A percentile compares a stretch with the other conserved stretches of the same genome.
phyloP scores from a whole-genome alignment of 768 basidiomycete species.

The Hygrocybe coccinea region DNA sequence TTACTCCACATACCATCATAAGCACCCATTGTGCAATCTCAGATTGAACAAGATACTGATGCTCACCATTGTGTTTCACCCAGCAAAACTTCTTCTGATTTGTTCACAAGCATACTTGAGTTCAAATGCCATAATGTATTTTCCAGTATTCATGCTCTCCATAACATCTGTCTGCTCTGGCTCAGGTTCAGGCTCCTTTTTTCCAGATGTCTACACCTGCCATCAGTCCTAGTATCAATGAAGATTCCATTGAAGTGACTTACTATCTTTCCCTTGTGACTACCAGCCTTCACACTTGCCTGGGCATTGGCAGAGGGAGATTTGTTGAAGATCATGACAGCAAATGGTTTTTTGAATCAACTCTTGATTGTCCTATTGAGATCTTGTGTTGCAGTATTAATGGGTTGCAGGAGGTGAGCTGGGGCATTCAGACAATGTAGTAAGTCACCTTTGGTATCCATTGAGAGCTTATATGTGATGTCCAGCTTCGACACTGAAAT shows the following conservation, averaged over 20 bases:
- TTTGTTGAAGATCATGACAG: neutral
- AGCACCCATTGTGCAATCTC: constrained; percentile 1
- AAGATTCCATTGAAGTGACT: neutral
- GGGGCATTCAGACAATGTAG: neutral
- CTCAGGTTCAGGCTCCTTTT: neutral
- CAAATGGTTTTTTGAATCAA: neutral
- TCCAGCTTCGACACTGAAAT: neutral
- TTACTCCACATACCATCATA: neutral
- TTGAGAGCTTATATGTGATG: neutral
- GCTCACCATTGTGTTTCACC: neutral
- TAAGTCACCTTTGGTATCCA: neutral
- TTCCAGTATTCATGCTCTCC: neutral
- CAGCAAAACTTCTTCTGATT: constrained; percentile 2
- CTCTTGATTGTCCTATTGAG: neutral
- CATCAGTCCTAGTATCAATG: neutral
- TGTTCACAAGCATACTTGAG: neutral
- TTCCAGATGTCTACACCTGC: neutral
- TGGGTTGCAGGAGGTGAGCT: neutral
- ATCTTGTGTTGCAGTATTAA: neutral
- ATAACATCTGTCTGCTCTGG: neutral
- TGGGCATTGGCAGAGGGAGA: neutral
- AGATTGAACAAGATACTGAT: neutral
- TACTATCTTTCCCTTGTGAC: neutral
- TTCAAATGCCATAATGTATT: neutral
- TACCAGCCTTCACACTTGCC: neutral